Conservation (phyloP, 768 basidiomycete species). For the Exidia glandulosa region DNA sequence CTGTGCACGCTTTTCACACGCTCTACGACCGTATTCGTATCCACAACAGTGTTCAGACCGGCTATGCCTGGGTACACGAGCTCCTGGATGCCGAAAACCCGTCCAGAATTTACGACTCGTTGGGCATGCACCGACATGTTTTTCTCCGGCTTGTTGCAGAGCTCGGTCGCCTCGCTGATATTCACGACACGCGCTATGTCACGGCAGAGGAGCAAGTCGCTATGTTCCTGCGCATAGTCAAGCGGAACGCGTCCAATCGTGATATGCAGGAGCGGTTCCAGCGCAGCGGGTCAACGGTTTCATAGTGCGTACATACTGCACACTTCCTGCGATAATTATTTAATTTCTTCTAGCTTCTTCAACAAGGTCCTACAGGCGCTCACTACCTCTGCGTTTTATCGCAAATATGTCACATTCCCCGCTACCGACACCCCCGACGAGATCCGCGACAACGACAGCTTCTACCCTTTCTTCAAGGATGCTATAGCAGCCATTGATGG, state of each 20-base stretch:
- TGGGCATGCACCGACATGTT: slow-evolving; percentile 19
- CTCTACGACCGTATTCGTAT: background rate
- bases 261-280: slow-evolving; percentile 28
- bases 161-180: slow-evolving; percentile 10
- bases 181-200: slow-evolving; percentile 15
- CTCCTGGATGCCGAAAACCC: slow-evolving; percentile 14
- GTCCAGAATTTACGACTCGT: slow-evolving; percentile 6
- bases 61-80: slow-evolving; percentile 15
- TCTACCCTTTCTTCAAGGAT: slow-evolving; percentile 19
- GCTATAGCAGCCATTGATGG: slow-evolving; percentile 14
- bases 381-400: slow-evolving; percentile 17
- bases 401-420: slow-evolving; percentile 11
- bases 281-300: slow-evolving; percentile 26
- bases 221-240: slow-evolving; percentile 22
- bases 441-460: slow-evolving; percentile 13
- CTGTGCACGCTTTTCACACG: background rate
- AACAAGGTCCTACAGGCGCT: slow-evolving; percentile 12
- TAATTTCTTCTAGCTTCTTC: slow-evolving; percentile 5
- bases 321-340: background rate
- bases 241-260: slow-evolving; percentile 14
- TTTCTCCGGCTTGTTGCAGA: slow-evolving; percentile 18
- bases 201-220: slow-evolving; percentile 25
- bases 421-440: slow-evolving; percentile 8
- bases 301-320: slow-evolving; percentile 17
- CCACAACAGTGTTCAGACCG: slow-evolving; percentile 14